phyloP scores from a whole-genome alignment of 140 eudicot species.

The Anethum foeniculum region DNA sequence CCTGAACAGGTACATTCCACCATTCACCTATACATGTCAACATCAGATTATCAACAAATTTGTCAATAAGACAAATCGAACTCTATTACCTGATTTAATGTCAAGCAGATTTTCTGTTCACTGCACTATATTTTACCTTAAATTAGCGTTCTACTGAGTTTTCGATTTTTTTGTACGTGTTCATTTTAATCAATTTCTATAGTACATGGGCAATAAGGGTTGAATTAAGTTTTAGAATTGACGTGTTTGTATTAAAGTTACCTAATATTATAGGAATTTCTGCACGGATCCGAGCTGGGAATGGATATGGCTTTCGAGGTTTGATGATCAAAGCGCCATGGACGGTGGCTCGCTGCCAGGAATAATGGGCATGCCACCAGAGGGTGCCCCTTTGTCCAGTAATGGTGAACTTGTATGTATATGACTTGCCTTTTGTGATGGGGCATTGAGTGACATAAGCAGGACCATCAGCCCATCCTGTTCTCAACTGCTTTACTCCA shows the following conservation, averaged over 20 bases:
- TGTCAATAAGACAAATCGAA: background rate
- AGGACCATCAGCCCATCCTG: constrained; percentile 90
- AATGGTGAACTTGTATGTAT: constrained; percentile 56
- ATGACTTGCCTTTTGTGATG: constrained; percentile 40
- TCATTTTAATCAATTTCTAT: too few relatives aligned
- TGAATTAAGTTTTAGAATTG: too few relatives aligned
- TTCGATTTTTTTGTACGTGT: too few relatives aligned
- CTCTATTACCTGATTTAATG: background rate
- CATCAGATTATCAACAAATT: background rate
- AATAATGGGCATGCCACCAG: constrained; percentile 77
- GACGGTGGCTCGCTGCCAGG: constrained; percentile 75
- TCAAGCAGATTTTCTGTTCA: too few relatives aligned
- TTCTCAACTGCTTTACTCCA: constrained; percentile 60
- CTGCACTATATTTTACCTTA: too few relatives aligned
- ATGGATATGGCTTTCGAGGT: constrained; percentile 70
- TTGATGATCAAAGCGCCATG: constrained; percentile 63
- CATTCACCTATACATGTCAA: constrained; percentile 48
- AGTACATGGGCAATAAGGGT: too few relatives aligned
- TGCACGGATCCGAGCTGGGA: constrained; percentile 28
- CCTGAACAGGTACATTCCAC: constrained; percentile 55
- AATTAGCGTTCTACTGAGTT: too few relatives aligned
- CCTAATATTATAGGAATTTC: constrained; percentile 62
- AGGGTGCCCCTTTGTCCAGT: constrained; percentile 62
- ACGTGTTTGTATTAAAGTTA: constrained; percentile 1
- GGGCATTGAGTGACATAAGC: constrained; percentile 82